A percentile compares a stretch with the other conserved stretches of the same genome.
phyloP scores from a whole-genome alignment of 192 early-diverging fungal species.

The Gaertneriomyces sp. region DNA sequence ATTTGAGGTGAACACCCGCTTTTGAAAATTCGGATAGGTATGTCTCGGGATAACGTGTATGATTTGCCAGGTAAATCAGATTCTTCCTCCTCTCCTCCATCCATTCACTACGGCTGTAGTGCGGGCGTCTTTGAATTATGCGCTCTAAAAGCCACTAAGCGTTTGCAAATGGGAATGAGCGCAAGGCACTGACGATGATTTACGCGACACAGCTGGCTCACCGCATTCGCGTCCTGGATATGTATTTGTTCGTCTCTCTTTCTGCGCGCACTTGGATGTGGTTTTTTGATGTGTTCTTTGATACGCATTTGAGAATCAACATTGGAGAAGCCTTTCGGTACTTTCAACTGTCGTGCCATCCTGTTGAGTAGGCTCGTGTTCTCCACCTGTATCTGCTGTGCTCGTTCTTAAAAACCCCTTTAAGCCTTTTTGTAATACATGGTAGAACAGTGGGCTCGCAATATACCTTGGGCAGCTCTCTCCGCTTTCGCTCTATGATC shows the following conservation, averaged over 20 bases:
- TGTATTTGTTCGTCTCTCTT: slow-evolving; percentile 26
- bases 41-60: slow-evolving; percentile 39
- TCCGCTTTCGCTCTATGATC: slow-evolving; percentile 34
- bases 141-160: slow-evolving; percentile 36
- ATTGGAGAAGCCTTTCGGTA: slow-evolving; percentile 34
- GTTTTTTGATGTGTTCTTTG: slow-evolving; percentile 27
- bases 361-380: slow-evolving; percentile 45
- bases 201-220: slow-evolving; percentile 5
- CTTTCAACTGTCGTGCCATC: slow-evolving; percentile 42
- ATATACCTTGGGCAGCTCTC: slow-evolving; percentile 18
- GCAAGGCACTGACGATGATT: neutral
- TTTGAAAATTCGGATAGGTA: slow-evolving; percentile 31
- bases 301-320: slow-evolving; percentile 25
- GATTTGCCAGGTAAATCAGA: slow-evolving; percentile 38
- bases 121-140: slow-evolving; percentile 29
- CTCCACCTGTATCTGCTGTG: slow-evolving; percentile 37
- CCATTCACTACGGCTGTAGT: slow-evolving; percentile 44
- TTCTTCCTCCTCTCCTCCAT: slow-evolving; percentile 42
- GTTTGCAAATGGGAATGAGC: neutral
- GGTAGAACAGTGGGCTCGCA: neutral
- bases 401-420: slow-evolving; percentile 23
- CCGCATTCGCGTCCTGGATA: slow-evolving; percentile 43
- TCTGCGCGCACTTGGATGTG: slow-evolving; percentile 29
- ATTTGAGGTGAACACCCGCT: slow-evolving; percentile 31
- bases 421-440: slow-evolving; percentile 1